These are phyloP conservation scores for Tolypocladium amazonense DNA, from an alignment of 2,329 filamentous ascomycete genomes.

Conservation along the genomic window DNA sequence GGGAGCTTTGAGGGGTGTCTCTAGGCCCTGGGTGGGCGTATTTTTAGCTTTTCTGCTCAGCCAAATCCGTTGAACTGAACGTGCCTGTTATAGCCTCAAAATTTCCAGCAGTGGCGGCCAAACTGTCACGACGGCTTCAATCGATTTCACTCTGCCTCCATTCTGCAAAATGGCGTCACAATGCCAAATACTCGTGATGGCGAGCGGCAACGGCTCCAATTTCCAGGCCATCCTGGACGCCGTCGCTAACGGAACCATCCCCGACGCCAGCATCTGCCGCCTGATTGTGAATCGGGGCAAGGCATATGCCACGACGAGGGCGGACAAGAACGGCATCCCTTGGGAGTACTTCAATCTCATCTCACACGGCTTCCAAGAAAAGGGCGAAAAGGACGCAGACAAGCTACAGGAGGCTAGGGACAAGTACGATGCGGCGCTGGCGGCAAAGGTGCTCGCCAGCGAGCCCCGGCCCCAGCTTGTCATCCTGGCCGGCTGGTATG, in stretches of 20 bases:
- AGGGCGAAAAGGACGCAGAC: constrained; percentile 48
- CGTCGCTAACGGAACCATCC: constrained; percentile 27
- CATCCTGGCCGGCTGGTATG: too few relatives aligned
- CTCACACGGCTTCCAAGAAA: constrained; percentile 50
- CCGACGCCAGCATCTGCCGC: constrained; percentile 29
- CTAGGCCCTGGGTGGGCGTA: too few relatives aligned
- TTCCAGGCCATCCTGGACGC: constrained; percentile 61
- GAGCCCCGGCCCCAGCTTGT: constrained; percentile 58
- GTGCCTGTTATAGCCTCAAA: too few relatives aligned
- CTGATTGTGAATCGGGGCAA: constrained; percentile 39
- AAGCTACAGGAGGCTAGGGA: constrained; percentile 46
- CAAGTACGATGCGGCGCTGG: constrained; percentile 67
- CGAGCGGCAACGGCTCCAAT: constrained; percentile 66
- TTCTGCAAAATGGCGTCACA: neutral
- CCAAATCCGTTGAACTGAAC: too few relatives aligned
- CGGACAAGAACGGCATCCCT: constrained; percentile 35
- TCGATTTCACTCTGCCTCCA: neutral
- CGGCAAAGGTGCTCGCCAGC: constrained; percentile 47
- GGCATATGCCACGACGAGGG: constrained; percentile 31
- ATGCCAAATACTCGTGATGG: constrained; percentile 54
- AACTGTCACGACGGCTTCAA: neutral
- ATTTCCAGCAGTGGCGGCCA: neutral
- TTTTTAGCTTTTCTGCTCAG: too few relatives aligned
- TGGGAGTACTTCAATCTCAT: constrained; percentile 76
- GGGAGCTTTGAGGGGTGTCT: too few relatives aligned